Conservation (phyloP, 2,329 filamentous ascomycete genomes). For the Trichoderma afroharzianum region DNA sequence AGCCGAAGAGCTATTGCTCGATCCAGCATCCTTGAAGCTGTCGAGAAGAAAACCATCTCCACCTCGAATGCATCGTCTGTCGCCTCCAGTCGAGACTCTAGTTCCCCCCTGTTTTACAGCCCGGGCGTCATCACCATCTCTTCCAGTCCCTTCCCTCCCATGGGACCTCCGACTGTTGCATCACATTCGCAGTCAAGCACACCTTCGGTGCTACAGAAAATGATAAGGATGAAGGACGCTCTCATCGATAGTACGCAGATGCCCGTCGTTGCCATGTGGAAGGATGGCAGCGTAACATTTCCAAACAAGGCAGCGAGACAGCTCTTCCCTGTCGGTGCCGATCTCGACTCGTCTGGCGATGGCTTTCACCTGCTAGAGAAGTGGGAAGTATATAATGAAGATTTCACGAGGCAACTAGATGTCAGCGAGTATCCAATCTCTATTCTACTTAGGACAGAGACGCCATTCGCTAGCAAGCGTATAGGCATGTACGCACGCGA, state of each 20-base stretch:
- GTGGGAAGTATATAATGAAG: slow-evolving; percentile 62
- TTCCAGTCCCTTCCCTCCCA: slow-evolving; percentile 60
- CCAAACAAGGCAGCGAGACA: slow-evolving; percentile 64
- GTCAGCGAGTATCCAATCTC: slow-evolving; percentile 64
- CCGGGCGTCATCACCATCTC: slow-evolving; percentile 53
- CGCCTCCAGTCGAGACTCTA: slow-evolving; percentile 46
- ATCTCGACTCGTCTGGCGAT: slow-evolving; percentile 40
- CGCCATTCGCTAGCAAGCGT: slow-evolving; percentile 55
- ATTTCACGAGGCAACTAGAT: slow-evolving; percentile 58
- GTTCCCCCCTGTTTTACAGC: slow-evolving; percentile 45
- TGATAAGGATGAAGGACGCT: slow-evolving; percentile 72
- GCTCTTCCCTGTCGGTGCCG: slow-evolving; percentile 45
- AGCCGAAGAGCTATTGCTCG: slow-evolving; percentile 39
- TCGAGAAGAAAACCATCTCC: slow-evolving; percentile 43
- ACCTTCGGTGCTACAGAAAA: slow-evolving; percentile 68
- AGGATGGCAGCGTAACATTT: slow-evolving; percentile 69
- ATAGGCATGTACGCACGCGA: slow-evolving; percentile 60
- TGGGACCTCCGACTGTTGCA: slow-evolving; percentile 59
- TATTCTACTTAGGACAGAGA: slow-evolving; percentile 58
- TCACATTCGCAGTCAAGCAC: slow-evolving; percentile 51
- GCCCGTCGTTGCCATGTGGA: slow-evolving; percentile 77
- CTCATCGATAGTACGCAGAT: slow-evolving; percentile 71
- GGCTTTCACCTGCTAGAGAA: slow-evolving; percentile 55
- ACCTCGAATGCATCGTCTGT: slow-evolving; percentile 46
- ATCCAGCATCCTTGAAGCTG: slow-evolving; percentile 42